Percentiles rank a stretch among this genome's conserved stretches.
phyloP scores from a whole-genome alignment of 208 protist species.

The Acanthamoeba culbertsoni region DNA sequence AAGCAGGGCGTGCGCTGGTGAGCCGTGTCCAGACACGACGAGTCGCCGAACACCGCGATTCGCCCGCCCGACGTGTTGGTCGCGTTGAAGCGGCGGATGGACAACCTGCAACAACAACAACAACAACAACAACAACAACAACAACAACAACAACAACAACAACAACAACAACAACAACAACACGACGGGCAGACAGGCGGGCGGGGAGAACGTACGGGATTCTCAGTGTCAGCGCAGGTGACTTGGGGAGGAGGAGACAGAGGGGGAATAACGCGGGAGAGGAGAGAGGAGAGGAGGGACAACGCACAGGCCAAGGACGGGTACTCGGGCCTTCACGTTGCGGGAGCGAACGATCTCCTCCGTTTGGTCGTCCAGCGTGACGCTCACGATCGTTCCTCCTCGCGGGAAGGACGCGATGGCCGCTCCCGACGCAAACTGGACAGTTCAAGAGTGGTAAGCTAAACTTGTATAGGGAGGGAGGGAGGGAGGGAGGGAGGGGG shows the following conservation, averaged over 20 bases:
- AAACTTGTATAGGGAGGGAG: slow-evolving; percentile 10
- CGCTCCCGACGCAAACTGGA: slow-evolving; percentile 63
- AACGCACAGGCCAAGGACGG: slow-evolving; percentile 59
- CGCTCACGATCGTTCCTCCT: slow-evolving; percentile 66
- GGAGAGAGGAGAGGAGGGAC: not conserved
- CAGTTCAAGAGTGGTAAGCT: not conserved
- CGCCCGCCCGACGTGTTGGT: slow-evolving; percentile 60
- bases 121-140: not conserved
- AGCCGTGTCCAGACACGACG: slow-evolving; percentile 78
- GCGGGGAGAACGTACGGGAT: too few species aligned
- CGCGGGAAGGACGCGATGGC: slow-evolving; percentile 72
- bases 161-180: not conserved
- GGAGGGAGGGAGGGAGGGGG: not conserved
- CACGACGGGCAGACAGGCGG: not conserved
- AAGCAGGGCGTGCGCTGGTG: slow-evolving; percentile 64
- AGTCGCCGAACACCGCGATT: slow-evolving; percentile 83
- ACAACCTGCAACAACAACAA: not conserved
- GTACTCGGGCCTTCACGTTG: not conserved
- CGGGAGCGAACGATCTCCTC: slow-evolving; percentile 22
- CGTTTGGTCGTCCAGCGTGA: slow-evolving; percentile 60
- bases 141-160: not conserved
- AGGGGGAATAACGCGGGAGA: too few species aligned
- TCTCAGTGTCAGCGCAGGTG: too few species aligned
- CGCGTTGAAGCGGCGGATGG: not conserved
- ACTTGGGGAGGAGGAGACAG: not conserved